These are phyloP conservation scores for Suillus americanus DNA, from an alignment of 768 basidiomycete species.

Conservation along the genomic window DNA sequence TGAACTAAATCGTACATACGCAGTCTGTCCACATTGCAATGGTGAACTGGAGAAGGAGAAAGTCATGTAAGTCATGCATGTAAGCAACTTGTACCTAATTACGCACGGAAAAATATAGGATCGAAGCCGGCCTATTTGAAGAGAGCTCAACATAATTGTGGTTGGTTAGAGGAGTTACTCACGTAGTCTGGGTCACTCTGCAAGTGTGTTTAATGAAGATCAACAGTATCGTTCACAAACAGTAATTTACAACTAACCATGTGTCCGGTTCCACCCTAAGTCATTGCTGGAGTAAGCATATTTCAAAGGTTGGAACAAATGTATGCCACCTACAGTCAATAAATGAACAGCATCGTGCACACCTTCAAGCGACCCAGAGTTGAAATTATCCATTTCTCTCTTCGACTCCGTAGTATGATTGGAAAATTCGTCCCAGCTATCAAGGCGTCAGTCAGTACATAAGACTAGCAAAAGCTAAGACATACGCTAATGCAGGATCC, in stretches of 20 bases:
- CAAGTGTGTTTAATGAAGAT: background rate
- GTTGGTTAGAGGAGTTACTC: constrained; percentile 1
- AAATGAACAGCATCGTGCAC: constrained; percentile 22
- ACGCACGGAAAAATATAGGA: constrained; percentile 26
- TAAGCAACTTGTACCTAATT: background rate
- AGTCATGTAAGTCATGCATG: background rate
- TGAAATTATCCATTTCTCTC: constrained; percentile 10
- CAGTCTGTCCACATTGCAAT: constrained; percentile 24
- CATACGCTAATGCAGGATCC: constrained; percentile 15
- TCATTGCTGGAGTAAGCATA: background rate
- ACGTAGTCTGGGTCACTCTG: constrained; percentile 25
- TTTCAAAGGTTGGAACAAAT: background rate
- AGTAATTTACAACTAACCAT: constrained; percentile 19
- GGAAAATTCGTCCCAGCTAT: constrained; percentile 30
- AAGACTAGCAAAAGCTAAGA: background rate
- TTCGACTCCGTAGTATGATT: constrained; percentile 21
- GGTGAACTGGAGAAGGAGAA: constrained; percentile 20
- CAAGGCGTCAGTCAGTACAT: background rate
- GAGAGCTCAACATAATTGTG: background rate
- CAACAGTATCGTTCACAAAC: background rate
- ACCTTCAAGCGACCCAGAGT: constrained; percentile 20
- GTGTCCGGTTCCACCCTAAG: constrained; percentile 26
- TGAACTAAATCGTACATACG: constrained; percentile 12
- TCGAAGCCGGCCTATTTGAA: constrained; percentile 21
- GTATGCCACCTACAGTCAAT: constrained; percentile 14